Percentiles rank a stretch among this genome's conserved stretches.
Conservation (phyloP, 768 basidiomycete species). For the Boletales sp. region DNA sequence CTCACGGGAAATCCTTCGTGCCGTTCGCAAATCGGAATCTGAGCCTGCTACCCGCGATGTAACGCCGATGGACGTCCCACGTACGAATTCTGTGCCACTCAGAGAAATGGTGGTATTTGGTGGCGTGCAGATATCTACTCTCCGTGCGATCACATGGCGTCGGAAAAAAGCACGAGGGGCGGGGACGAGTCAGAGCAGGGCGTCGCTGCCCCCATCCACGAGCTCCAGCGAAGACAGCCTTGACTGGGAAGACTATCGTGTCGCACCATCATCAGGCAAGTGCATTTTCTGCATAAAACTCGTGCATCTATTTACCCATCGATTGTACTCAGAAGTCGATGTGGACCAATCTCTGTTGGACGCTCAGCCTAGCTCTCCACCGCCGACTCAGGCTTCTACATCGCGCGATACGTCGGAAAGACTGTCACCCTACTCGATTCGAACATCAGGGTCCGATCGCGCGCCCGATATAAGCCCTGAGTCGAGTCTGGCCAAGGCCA, state of each 20-base stretch:
- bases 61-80: conserved; percentile 15
- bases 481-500: conserved; percentile 1
- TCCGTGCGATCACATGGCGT: conserved; percentile 11
- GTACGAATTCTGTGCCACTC: conserved; percentile 22
- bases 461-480: not conserved
- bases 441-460: not conserved
- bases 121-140: conserved; percentile 27
- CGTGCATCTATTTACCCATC: not conserved
- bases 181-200: not conserved
- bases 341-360: conserved; percentile 20
- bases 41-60: conserved; percentile 27
- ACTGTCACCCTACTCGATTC: not conserved
- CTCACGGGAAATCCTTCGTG: conserved; percentile 8
- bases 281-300: not conserved
- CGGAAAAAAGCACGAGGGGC: conserved; percentile 2
- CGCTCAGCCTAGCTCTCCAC: conserved; percentile 8
- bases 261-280: conserved; percentile 21
- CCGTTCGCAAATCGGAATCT: conserved; percentile 20
- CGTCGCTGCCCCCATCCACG: conserved; percentile 1
- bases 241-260: conserved; percentile 30
- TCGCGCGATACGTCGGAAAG: conserved; percentile 8
- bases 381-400: not conserved
- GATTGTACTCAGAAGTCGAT: conserved; percentile 14
- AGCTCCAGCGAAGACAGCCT: conserved; percentile 23
- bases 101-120: conserved; percentile 26